Base-by-base conservation (phyloP, 1,139 yeast species). In the Yamadazyma dushanensis region DNA sequence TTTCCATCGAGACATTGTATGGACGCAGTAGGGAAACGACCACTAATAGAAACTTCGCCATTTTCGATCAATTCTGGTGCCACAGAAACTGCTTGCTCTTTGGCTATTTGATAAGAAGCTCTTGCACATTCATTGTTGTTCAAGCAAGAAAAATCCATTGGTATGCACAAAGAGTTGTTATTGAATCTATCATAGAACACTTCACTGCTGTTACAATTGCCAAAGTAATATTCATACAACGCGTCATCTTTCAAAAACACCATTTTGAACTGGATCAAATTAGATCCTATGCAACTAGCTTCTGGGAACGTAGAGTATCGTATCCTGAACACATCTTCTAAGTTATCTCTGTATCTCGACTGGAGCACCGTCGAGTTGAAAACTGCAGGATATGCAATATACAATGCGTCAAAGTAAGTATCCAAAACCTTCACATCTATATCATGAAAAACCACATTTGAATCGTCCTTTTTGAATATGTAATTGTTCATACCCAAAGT, bases 221-320 rank as follows among this genome's bases (percentile, higher is more conserved):
- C 50, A 22, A 46, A 36, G 29, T 38, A 45, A 23, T 43, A 46
- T 14, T 37, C 37, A 28, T 43, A 45, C n/a, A 46, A 32, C 4
- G 29, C 30, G 10, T 34, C 23, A 10, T 25, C 31, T 23, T 32
- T 32, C 17, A 23, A 27, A 20, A 46, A 46, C 2, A 43, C 23
- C 39, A 46, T 36, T 24, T 41, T 43, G 37, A 46, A 45, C 25
- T 45, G 49, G 23, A 46, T 39, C 19, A 43, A 28, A 21, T 43
- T 29, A 1, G 46, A 26, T 8, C 40, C 44, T 21, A 46, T 21
- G 35, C 50, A 46, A 20, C 47, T 43, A 2, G 32, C 18, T 14
- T 37, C 25, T 3, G 17, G 16, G 11, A 16, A 16, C 2, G 49
- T 46, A 13, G 44, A 21, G 31, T 46, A 45, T 15, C 49, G 30